Base-by-base conservation (phyloP, 2,329 filamentous ascomycete genomes). In the Lecanosticta acicola region DNA sequence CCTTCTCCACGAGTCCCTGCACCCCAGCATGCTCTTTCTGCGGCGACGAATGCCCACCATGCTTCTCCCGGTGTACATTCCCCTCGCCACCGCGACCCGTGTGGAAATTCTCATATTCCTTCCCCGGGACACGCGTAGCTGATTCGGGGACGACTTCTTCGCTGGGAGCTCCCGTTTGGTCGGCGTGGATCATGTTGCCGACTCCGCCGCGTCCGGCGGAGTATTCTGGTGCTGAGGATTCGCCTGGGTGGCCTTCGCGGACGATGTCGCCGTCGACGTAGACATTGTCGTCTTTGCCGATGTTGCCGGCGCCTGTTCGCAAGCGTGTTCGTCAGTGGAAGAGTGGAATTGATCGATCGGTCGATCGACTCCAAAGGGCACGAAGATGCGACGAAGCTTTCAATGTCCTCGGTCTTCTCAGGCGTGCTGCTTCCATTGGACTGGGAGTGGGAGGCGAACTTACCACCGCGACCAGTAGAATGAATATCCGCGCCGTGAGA, bases 401-500 rank as follows among this genome's bases (percentile, higher is more conserved):
- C n/a, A n/a, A n/a, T n/a, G n/a, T n/a, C n/a, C n/a, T 29, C 24
- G 5, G 24, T 29, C 11, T 11, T 29, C 24, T 29, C 24, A n/a
- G 24, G 5, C 24, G 24, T 29, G 11, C 24, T 29, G 24, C 24
- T 29, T 11, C 24, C 7, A 29, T 7, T 29, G 13, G 24, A 36
- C 43, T 13, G 13, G n/a, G 9, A 24, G n/a, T n/a, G n/a, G n/a
- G n/a, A 17, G 41, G 42, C n/a, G 36, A 35, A 50, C 65, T 48
- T 66, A 78, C 77, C 77, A 64, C 77, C 77, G 53, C 77, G 75
- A 48, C 77, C 77, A 54, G 78, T 78, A 17, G 77, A 80, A 50
- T 65, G 62, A 37, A 66, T 55, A 20, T 46, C 24, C n/a, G n/a
- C 50, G 37, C 52, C 47, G 42, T 51, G 44, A 29, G 46, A 43